These are phyloP conservation scores for Glutinoglossum americanum DNA, from an alignment of 495 filamentous ascomycete genomes.

Conservation along the genomic window DNA sequence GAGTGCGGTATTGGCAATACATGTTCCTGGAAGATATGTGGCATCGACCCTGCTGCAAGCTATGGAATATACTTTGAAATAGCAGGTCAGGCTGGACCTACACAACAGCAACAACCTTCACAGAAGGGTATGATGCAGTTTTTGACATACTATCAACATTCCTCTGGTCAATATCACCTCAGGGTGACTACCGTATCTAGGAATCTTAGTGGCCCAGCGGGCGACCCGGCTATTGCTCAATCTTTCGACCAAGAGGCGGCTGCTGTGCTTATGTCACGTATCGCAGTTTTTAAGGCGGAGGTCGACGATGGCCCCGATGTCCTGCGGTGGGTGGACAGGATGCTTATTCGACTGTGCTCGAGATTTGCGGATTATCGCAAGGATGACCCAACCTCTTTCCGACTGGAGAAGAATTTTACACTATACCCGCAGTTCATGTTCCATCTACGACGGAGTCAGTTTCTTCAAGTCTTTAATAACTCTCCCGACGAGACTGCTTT, in stretches of 20 bases:
- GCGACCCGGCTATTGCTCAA: constrained; percentile 91
- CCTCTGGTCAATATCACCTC: constrained; percentile 87
- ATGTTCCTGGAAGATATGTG: constrained; percentile 99
- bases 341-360: constrained; percentile 93
- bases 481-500: constrained; percentile 98
- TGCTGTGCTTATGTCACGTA: constrained; percentile 93
- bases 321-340: constrained; percentile 92
- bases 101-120: constrained; percentile 56
- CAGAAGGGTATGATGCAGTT: constrained; percentile 97
- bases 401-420: constrained; percentile 97
- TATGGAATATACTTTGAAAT: constrained; percentile 98
- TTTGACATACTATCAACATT: constrained; percentile 96
- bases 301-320: constrained; percentile 99
- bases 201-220: constrained; percentile 80
- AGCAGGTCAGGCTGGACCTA: constrained; percentile 75
- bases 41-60: constrained; percentile 80
- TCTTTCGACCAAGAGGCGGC: constrained; percentile 98
- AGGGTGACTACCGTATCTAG: constrained; percentile 85
- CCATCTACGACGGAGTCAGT: constrained; percentile 89
- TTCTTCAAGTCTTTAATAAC: constrained; percentile 98
- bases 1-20: constrained; percentile 98
- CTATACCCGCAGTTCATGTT: constrained; percentile 99
- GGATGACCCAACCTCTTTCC: constrained; percentile 93
- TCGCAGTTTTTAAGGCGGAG: constrained; percentile 97
- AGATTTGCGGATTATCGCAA: constrained; percentile 97